A percentile compares a stretch with the other conserved stretches of the same genome.
Conservation (phyloP, 176 grass and related monocot species). For the Sorghum bicolor region DNA sequence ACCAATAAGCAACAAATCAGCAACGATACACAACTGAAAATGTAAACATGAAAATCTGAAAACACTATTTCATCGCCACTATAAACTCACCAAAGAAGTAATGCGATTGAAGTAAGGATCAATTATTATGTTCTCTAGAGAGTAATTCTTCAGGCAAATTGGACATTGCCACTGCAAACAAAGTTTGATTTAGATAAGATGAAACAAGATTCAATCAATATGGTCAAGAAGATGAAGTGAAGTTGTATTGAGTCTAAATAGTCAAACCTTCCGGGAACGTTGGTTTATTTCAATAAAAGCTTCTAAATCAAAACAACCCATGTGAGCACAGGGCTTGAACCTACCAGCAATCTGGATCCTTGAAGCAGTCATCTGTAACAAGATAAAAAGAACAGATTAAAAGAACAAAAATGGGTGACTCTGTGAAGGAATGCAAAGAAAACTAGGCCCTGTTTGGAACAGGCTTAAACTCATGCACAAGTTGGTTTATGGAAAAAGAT, state of each 20-base stretch:
- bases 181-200: conserved; percentile 14
- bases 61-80: not conserved
- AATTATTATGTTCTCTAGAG: conserved; percentile 71
- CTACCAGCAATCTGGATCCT: conserved; percentile 84
- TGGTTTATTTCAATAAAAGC: conserved; percentile 85
- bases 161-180: conserved; percentile 93
- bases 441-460: not conserved
- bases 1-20: conserved; percentile 40
- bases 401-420: not conserved
- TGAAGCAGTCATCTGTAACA: conserved; percentile 72
- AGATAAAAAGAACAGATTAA: conserved; percentile 25
- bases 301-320: conserved; percentile 97
- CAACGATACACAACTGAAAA: conserved; percentile 12
- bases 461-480: not conserved
- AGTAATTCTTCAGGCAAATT: conserved; percentile 89
- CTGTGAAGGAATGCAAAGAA: too few species aligned
- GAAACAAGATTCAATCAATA: not conserved
- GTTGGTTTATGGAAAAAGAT: not conserved
- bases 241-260: conserved; percentile 14
- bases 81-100: conserved; percentile 70
- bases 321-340: conserved; percentile 87
- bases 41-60: not conserved
- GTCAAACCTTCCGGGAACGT: conserved; percentile 74
- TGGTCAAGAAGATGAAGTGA: conserved; percentile 6
- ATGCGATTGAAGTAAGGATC: conserved; percentile 97